Evolutionary conservation across 208 protist genomes (phyloP).

Genomic region (Trypanosoma vivax): DNA sequence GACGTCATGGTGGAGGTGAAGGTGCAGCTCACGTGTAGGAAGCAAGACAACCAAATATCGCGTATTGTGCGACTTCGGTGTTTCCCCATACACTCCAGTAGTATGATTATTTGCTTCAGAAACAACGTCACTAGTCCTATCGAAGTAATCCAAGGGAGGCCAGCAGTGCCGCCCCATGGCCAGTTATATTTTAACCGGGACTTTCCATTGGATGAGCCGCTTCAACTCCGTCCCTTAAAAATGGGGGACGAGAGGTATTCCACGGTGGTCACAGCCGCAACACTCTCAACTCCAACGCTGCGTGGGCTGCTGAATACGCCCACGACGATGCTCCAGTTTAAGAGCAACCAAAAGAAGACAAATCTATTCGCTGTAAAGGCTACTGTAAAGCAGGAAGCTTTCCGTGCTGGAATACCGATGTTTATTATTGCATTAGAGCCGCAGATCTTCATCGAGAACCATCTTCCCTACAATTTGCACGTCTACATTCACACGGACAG

Average conservation of each 20-base stretch:
- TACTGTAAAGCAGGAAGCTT: constrained; percentile 32
- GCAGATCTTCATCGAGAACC: constrained; percentile 56
- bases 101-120: constrained; percentile 68
- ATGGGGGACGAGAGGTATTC: constrained; percentile 19
- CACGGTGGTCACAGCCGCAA: constrained; percentile 13
- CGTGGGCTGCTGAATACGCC: constrained; percentile 35
- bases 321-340: constrained; percentile 27
- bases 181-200: constrained; percentile 48
- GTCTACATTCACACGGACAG: constrained; percentile 24
- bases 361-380: constrained; percentile 28
- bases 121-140: constrained; percentile 54
- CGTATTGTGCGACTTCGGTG: constrained; percentile 51
- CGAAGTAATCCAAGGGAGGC: constrained; percentile 14
- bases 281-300: constrained; percentile 23
- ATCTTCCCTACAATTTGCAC: constrained; percentile 56
- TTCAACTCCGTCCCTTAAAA: constrained; percentile 39
- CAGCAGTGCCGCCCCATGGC: constrained; percentile 24
- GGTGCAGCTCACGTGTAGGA: constrained; percentile 25
- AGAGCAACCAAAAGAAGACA: neutral
- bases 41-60: constrained; percentile 26
- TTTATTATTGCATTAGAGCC: constrained; percentile 64
- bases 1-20: constrained; percentile 56
- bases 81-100: constrained; percentile 55
- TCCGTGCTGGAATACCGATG: constrained; percentile 57
- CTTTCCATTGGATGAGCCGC: constrained; percentile 28